Base-by-base conservation (phyloP, 345 rosid species). In the Salix suchowensis region DNA sequence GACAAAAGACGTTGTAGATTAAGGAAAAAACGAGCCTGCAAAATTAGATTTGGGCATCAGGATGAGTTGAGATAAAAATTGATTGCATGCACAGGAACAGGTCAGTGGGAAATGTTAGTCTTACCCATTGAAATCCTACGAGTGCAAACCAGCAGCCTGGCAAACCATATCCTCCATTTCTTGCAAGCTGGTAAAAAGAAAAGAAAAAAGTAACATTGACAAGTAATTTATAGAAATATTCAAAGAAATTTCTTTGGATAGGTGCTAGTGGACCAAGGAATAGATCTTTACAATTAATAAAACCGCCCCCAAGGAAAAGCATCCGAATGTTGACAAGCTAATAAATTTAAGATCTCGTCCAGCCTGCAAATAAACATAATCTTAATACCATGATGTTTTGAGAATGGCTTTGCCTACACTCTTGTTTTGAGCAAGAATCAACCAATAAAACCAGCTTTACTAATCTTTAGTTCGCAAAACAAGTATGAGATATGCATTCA, bases 281-380 rank as follows among this genome's bases (percentile, higher is more conserved):
- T 37, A 52, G 75, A 79, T 32, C 39, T 72, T 62, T 84, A 93
- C 98, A 94, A 85, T 70, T 37, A 91, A 76, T 55, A 83, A 32
- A 55, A 90, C 81, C 72, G 84, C 87, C 62, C 88, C 90, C 72
- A 90, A 79, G 2, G 81, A 78, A 28, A 90, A 82, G 89, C 98
- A 91, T 79, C 93, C 92, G 1, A 81, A 84, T 89, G 85, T 90
- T 26, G 97, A 87, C 71, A 89, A 65, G 82, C 98, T 88, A 34
- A 93, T 81, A 61, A 84, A 95, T 82, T 82, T 87, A 60, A 90
- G 92, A 84, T 95, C 98, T 70, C 92, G 87, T 79, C 93, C 89
- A 9, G 98, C 98, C 96, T 96, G 87, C 82, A 85, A 5, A 24
- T 7, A 54, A 7, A 71, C 72, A 75, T 37, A n/a, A 61, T 37